phyloP scores from a whole-genome alignment of 495 filamentous ascomycete genomes.

The Neurospora sp. region DNA sequence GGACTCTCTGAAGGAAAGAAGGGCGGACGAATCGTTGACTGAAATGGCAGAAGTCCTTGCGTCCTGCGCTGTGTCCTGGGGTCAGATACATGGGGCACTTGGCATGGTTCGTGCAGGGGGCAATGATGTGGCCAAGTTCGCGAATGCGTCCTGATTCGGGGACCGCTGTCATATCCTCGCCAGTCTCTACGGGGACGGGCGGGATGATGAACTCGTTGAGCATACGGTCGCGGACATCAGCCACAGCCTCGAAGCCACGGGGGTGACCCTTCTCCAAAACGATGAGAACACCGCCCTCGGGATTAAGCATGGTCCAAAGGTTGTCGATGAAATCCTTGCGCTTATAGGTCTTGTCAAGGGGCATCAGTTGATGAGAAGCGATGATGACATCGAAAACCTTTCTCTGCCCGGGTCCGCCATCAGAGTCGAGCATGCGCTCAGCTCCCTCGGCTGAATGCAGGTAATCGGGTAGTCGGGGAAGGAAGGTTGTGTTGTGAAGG shows the following conservation, averaged over 20 bases:
- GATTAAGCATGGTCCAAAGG: constrained; percentile 76
- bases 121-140: constrained; percentile 83
- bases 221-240: constrained; percentile 66
- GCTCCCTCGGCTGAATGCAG: constrained; percentile 44
- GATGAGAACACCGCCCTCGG: constrained; percentile 77
- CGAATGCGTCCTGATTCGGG: constrained; percentile 16
- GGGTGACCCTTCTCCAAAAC: constrained; percentile 87
- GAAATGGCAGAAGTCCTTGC: constrained; percentile 90
- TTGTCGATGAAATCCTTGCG: constrained; percentile 73
- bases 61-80: constrained; percentile 54
- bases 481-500: constrained; percentile 81
- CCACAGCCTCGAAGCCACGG: constrained; percentile 84
- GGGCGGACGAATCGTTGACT: constrained; percentile 80
- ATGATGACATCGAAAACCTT: constrained; percentile 88
- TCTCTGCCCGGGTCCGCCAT: constrained; percentile 36
- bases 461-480: constrained; percentile 88
- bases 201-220: constrained; percentile 66
- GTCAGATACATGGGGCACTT: constrained; percentile 80
- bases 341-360: constrained; percentile 56
- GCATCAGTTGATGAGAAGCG: constrained; percentile 72
- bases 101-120: constrained; percentile 86
- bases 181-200: constrained; percentile 37
- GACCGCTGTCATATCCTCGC: constrained; percentile 20
- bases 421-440: constrained; percentile 31
- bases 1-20: constrained; percentile 66